Evolutionary conservation across 164 flowering plant genomes (phyloP).

Genomic region (Macadamia integrifolia): DNA sequence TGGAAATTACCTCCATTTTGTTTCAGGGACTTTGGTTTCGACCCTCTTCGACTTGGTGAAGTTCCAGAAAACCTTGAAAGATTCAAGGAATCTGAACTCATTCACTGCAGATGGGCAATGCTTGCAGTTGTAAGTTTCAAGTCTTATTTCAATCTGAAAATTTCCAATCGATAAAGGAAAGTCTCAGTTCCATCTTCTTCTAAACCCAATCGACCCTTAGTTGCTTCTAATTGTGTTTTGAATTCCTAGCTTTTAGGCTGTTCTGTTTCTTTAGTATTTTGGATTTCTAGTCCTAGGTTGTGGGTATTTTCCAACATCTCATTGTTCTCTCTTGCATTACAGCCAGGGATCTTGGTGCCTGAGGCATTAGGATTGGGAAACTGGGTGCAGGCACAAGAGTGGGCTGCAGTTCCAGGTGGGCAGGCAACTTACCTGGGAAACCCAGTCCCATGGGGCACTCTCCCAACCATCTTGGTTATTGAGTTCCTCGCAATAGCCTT

Average conservation of each 20-base stretch:
- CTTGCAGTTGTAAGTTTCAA: slow-evolving; percentile 83
- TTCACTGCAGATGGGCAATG: slow-evolving; percentile 99
- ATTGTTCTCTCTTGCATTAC: slow-evolving; percentile 16
- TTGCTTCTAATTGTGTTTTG: no score
- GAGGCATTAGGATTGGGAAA: slow-evolving; percentile 96
- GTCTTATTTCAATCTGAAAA: background rate
- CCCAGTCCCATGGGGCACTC: slow-evolving; percentile 98
- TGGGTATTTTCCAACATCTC: background rate
- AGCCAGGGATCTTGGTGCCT: slow-evolving; percentile 95
- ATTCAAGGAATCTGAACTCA: slow-evolving; percentile 89
- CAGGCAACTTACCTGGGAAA: slow-evolving; percentile 94
- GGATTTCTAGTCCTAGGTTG: background rate
- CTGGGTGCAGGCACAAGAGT: slow-evolving; percentile 98
- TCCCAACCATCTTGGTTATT: slow-evolving; percentile 79
- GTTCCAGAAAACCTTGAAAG: slow-evolving; percentile 96
- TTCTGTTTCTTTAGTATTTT: no score
- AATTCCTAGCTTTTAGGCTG: no score
- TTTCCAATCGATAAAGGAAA: no score
- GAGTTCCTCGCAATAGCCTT: slow-evolving; percentile 86
- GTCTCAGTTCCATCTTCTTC: background rate
- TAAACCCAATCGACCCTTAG: background rate
- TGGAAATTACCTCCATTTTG: background rate
- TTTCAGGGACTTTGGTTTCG: slow-evolving; percentile 96
- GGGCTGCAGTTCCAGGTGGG: slow-evolving; percentile 96
- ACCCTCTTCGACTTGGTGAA: slow-evolving; percentile 85